Evolutionary conservation across 1,284 basidiomycete genomes (phyloP), one percentile per base, ranked within the genome.

Genomic region (Cryptococcus deneoformans): DNA sequence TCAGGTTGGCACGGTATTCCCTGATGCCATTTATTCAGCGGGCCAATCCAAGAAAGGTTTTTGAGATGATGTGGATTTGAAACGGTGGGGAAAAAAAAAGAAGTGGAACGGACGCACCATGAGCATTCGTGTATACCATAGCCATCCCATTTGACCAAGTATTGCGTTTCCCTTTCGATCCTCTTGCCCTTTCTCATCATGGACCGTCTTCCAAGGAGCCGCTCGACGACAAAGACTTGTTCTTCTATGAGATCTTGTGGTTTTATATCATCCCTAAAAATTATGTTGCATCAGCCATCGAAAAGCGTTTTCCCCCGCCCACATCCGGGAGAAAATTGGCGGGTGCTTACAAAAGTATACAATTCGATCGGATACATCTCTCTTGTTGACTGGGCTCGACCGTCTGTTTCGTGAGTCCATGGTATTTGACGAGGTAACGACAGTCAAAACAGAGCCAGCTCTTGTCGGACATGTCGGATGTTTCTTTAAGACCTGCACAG

Each of bases 361-460:
- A 52, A 14, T 52, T 40, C 8, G 38, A 40, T 24, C 50, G 12
- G 37, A 52, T 40, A 16, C 50, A 52, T 8, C 40, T 14, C n/a
- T 52, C 50, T 29, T 52, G 11, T 40, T 52, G 50, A n/a, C 16
- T 20, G 20, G 11, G 24, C 14, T 37, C 24, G 40, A 40, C 20
- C 20, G 40, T 20, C 14, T 16, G 39, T 10, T 42, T 48, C 12
- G 35, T 29, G 20, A 34, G 20, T 6, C 46, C 46, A 5, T 34
- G 20, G 46, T n/a, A 12, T 10, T 48, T 48, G 14, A n/a, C 12
- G 14, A 48, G 9, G 24, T 53, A 14, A 14, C 14, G 14, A 34
- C 54, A 56, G 20, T 50, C 47, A 10, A 48, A 34, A 44, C 54
- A 56, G 14, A 35, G 14, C 54, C 54, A 56, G 6, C 20, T 29